Evolutionary conservation across 2,329 filamentous ascomycete genomes (phyloP), one percentile per base, ranked within the genome.

Genomic region (Neofusicoccum sp.): DNA sequence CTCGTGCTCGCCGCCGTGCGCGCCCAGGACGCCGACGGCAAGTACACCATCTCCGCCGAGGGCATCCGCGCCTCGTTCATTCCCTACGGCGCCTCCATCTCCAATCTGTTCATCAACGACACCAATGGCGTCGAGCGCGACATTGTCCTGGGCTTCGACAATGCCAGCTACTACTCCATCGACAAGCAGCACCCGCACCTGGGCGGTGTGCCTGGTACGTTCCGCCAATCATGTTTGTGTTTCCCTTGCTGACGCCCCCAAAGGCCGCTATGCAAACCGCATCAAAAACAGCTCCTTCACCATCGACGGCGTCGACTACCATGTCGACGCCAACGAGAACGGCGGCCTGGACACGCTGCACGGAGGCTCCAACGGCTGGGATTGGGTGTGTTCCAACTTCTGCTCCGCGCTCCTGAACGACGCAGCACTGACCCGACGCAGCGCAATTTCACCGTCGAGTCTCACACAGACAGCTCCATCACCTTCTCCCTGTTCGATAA

Each of bases 231-330:
- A n/a, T 11, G 24, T 30, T n/a, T 33, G 24, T 4, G 24, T 34
- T 28, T 14, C n/a, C 33, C 12, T 38, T 30, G 54, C 54, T 45
- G 43, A 38, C 56, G 8, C 36, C 4, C 28, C 3, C 28, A 26
- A 51, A 71, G 73, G 75, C 48, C 86, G 89, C 60, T 93, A 93
- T 71, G 89, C 89, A 62, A 93, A 93, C 74, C 86, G 89, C 65
- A 92, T 92, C 79, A 86, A 85, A 80, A 91, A 92, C 79, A 87
- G 84, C 73, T 87, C 83, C 5, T 91, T 91, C 69, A 80, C 78
- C 62, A 84, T 91, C 61, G 88, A 90, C 65, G 87, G 86, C 57
- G 74, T 76, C 58, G 77, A 73, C 3, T 90, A 84, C 73, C 74
- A 87, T 63, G 76, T 89, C 60, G 68, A 77, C 38, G 78, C 86